phyloP scores from a whole-genome alignment of 306 rosid species.

The Rosa rugosa region DNA sequence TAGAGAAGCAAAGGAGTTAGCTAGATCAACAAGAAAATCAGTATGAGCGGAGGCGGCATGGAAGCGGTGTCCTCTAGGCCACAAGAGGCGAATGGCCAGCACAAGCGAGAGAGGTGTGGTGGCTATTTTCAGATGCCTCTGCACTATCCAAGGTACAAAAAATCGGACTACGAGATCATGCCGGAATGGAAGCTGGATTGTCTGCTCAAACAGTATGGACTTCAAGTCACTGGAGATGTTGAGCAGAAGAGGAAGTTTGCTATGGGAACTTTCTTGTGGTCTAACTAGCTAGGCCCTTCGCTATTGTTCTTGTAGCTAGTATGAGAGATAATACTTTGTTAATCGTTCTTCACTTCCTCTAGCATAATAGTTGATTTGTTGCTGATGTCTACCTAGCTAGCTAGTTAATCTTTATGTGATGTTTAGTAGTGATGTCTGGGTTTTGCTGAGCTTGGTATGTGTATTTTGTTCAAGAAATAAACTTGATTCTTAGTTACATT shows the following conservation, averaged over 20 bases:
- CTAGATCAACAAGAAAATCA: neutral
- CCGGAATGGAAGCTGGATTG: conserved; percentile 70
- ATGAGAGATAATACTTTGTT: neutral
- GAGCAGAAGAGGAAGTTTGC: conserved; percentile 56
- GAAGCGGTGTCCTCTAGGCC: conserved; percentile 21
- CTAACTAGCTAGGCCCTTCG: conserved; percentile 7
- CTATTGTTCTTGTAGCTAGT: neutral
- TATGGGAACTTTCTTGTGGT: conserved; percentile 65
- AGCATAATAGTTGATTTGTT: neutral
- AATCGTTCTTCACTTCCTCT: neutral
- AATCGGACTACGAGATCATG: conserved; percentile 59
- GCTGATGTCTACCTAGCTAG: neutral
- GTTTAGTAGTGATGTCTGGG: neutral
- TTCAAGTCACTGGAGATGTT: conserved; percentile 50
- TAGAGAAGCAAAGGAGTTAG: neutral
- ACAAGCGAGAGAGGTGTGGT: conserved; percentile 5
- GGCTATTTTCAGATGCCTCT: conserved; percentile 60
- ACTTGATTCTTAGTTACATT: neutral
- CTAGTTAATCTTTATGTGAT: neutral
- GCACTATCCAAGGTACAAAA: conserved; percentile 63
- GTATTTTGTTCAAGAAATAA: neutral
- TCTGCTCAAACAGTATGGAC: conserved; percentile 57
- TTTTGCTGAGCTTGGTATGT: neutral
- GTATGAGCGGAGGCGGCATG: conserved; percentile 20
- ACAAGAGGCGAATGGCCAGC: neutral